A percentile compares a stretch with the other conserved stretches of the same genome.
phyloP scores from a whole-genome alignment of 495 filamentous ascomycete species.

The Penicillium malachiteum region DNA sequence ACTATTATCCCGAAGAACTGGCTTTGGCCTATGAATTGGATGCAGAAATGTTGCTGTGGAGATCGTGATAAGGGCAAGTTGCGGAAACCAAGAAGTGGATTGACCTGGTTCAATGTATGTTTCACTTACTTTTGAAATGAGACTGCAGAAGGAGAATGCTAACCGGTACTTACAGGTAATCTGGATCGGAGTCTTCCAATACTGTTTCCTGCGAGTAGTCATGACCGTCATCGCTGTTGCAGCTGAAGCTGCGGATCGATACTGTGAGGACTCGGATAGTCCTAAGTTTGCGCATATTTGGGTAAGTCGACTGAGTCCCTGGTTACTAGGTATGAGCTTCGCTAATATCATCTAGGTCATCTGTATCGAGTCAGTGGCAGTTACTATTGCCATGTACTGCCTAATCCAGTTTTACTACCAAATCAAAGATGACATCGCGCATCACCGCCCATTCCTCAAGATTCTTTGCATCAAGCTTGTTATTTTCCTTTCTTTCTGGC shows the following conservation, averaged over 20 bases:
- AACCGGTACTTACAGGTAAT: constrained; percentile 49
- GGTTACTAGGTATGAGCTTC: constrained; percentile 28
- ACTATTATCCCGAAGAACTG: constrained; percentile 57
- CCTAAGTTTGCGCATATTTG: constrained; percentile 70
- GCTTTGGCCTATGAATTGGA: constrained; percentile 59
- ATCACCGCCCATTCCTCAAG: constrained; percentile 67
- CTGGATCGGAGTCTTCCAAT: constrained; percentile 73
- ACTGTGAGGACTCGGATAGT: constrained; percentile 65
- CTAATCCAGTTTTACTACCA: constrained; percentile 87
- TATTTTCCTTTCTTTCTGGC: constrained; percentile 80
- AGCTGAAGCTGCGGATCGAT: constrained; percentile 57
- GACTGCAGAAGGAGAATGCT: too few species aligned
- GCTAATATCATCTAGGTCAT: constrained; percentile 63
- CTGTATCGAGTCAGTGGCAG: constrained; percentile 66
- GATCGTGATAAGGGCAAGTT: constrained; percentile 48
- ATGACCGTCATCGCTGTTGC: constrained; percentile 57
- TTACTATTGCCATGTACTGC: constrained; percentile 88
- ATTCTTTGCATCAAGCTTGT: constrained; percentile 74
- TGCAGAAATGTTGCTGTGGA: constrained; percentile 60
- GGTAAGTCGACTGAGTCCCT: constrained; percentile 52
- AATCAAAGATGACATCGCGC: constrained; percentile 52
- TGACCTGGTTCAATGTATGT: constrained; percentile 86
- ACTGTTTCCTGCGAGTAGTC: constrained; percentile 68
- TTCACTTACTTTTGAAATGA: too few species aligned
- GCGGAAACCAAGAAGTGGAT: constrained; percentile 66